Conservation (phyloP, 2,329 filamentous ascomycete species). For the Microsporum ferrugineum region DNA sequence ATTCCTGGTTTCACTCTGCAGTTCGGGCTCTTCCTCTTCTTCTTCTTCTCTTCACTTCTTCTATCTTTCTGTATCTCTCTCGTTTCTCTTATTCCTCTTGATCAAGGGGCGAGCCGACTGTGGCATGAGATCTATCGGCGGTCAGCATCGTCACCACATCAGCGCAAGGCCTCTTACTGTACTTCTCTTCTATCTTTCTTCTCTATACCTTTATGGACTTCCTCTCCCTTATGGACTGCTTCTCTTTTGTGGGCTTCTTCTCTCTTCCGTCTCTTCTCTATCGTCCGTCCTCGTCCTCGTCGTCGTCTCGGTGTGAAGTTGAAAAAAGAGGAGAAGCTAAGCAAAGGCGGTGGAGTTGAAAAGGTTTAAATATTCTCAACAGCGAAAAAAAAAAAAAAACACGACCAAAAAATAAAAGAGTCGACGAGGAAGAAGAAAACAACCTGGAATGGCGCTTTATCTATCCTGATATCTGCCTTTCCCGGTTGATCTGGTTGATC, state of each 20-base stretch:
- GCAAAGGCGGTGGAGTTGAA: background rate
- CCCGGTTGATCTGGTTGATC: background rate
- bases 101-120: background rate
- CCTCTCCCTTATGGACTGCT: background rate
- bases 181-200: background rate
- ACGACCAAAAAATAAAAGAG: background rate
- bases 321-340: background rate
- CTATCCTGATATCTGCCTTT: background rate
- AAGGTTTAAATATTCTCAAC: background rate
- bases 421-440: background rate
- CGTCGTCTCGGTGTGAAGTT: background rate
- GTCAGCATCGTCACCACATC: background rate
- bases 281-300: background rate
- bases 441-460: background rate
- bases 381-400: background rate
- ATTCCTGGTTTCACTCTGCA: conserved; percentile 25
- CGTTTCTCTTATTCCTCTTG: background rate
- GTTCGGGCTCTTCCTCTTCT: background rate
- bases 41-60: background rate
- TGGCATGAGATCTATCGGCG: background rate
- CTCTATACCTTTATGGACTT: background rate
- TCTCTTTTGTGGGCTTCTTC: background rate
- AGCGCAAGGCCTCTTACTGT: background rate
- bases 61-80: background rate
- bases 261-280: background rate